A percentile compares a stretch with the other conserved stretches of the same genome.
These are phyloP conservation scores for Colletotrichum sp. DNA, from an alignment of 2,329 filamentous ascomycete species.

Conservation along the genomic window DNA sequence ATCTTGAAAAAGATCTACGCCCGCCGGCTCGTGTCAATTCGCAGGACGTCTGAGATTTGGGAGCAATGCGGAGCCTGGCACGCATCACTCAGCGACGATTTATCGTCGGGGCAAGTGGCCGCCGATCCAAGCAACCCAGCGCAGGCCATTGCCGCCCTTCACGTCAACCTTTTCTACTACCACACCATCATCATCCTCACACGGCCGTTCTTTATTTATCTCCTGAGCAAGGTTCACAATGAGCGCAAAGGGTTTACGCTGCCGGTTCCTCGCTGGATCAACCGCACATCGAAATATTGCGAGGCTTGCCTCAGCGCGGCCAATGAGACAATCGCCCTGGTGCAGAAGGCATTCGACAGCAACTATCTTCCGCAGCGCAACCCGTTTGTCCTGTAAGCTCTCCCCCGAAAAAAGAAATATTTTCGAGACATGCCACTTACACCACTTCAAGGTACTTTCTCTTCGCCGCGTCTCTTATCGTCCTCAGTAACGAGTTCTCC, in stretches of 20 bases:
- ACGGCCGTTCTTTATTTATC: constrained; percentile 67
- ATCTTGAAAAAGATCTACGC: constrained; percentile 67
- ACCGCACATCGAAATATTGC: constrained; percentile 36
- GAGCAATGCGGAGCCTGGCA: constrained; percentile 58
- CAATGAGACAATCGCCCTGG: constrained; percentile 53
- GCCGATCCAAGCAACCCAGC: constrained; percentile 43
- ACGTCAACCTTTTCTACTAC: constrained; percentile 65
- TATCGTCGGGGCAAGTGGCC: constrained; percentile 57
- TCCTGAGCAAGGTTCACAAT: constrained; percentile 49
- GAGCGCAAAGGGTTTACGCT: constrained; percentile 30
- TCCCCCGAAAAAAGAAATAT: neutral
- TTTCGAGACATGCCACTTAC: constrained; percentile 7
- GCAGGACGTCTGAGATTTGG: constrained; percentile 62
- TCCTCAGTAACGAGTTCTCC: constrained; percentile 63
- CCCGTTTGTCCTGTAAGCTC: constrained; percentile 60
- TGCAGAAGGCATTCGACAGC: constrained; percentile 48
- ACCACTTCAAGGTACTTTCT: constrained; percentile 53
- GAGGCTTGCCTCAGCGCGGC: constrained; percentile 57
- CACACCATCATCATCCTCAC: constrained; percentile 69
- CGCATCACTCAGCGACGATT: constrained; percentile 47
- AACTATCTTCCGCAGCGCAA: constrained; percentile 56
- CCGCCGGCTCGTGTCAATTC: constrained; percentile 61
- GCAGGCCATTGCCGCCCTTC: constrained; percentile 64
- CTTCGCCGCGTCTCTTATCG: constrained; percentile 58
- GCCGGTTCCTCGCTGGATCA: constrained; percentile 21